A percentile compares a stretch with the other conserved stretches of the same genome.
phyloP scores from a whole-genome alignment of 441 rosid species.

The Adansonia madagascariensis region DNA sequence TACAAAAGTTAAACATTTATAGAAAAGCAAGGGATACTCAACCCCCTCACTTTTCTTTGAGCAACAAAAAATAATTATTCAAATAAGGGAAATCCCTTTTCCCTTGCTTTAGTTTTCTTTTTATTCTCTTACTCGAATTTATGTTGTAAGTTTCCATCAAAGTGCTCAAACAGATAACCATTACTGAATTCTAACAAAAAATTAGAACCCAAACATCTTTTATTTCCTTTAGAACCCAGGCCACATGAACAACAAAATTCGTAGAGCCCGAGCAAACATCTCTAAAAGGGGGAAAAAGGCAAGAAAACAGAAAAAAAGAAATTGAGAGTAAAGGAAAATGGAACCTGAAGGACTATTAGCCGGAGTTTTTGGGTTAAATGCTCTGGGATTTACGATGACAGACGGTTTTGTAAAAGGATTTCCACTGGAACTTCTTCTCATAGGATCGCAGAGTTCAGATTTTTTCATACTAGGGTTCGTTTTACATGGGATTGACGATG shows the following conservation, averaged over 20 bases:
- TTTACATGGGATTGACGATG: constrained; percentile 52
- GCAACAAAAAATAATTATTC: no score
- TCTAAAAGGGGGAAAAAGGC: background rate
- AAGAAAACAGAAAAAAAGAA: background rate
- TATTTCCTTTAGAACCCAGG: constrained; percentile 5
- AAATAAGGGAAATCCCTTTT: no score
- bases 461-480: constrained; percentile 36
- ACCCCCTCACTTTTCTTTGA: no score
- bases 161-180: background rate
- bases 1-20: no score
- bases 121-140: no score
- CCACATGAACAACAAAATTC: background rate
- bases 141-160: constrained; percentile 11
- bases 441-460: constrained; percentile 26
- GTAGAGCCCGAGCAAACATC: background rate
- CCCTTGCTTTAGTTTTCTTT: no score
- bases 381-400: constrained; percentile 39
- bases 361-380: constrained; percentile 56
- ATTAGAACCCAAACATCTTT: background rate
- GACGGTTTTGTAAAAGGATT: constrained; percentile 61
- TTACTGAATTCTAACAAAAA: background rate
- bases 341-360: constrained; percentile 69
- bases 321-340: background rate
- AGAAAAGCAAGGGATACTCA: no score
- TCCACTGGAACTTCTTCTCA: constrained; percentile 69